Percentiles rank a stretch among this genome's conserved stretches.
These are phyloP conservation scores for Eragrostis curvula DNA, from an alignment of 176 grass and related monocot species.

Conservation along the genomic window DNA sequence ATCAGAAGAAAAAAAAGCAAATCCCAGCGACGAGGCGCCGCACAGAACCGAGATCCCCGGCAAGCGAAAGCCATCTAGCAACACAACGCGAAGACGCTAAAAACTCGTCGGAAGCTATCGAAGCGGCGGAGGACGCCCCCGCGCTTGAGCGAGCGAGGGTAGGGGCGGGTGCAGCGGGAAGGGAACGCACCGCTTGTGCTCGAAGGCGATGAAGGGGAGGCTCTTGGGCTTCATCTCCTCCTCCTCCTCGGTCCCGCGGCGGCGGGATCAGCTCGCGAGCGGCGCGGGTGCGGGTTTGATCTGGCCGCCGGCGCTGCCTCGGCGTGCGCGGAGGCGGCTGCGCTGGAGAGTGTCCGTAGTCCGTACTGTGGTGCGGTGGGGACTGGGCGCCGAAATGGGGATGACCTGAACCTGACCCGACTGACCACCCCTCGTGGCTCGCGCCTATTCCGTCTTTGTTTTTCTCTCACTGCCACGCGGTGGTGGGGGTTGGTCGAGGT, in stretches of 20 bases:
- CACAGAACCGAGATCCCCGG: slow-evolving; percentile 49
- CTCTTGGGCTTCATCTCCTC: slow-evolving; percentile 77
- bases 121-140: not conserved
- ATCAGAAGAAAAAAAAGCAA: not conserved
- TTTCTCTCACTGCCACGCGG: slow-evolving; percentile 30
- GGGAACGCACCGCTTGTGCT: slow-evolving; percentile 80
- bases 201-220: slow-evolving; percentile 87
- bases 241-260: not conserved
- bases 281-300: slow-evolving; percentile 27
- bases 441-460: slow-evolving; percentile 21
- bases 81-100: not conserved
- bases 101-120: not conserved
- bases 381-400: slow-evolving; percentile 33
- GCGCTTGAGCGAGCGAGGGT: not conserved
- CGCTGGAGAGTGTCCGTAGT: slow-evolving; percentile 11
- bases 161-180: not conserved
- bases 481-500: not conserved
- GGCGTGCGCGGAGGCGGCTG: slow-evolving; percentile 11
- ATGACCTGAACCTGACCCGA: slow-evolving; percentile 20
- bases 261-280: not conserved
- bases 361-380: not conserved
- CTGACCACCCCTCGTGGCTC: slow-evolving; percentile 34
- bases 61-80: not conserved
- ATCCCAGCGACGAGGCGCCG: not conserved
- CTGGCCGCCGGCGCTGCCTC: no score